Base-by-base conservation (phyloP, 352 stramenopile genomes). In the Phytophthora chlamydospora region DNA sequence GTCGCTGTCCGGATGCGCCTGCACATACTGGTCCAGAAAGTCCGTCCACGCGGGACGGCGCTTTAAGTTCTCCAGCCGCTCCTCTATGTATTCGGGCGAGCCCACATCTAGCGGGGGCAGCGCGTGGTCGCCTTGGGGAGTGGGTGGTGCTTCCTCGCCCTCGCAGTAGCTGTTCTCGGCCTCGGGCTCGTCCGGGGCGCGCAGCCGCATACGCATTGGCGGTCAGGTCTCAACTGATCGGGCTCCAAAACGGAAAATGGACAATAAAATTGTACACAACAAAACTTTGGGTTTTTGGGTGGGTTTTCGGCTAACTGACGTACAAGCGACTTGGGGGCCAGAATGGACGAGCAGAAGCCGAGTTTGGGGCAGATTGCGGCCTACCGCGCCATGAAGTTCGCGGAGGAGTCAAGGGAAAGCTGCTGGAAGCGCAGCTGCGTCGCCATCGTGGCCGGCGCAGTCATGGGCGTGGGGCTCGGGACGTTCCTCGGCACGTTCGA, bases 401-500 rank as follows among this genome's bases (percentile, higher is more conserved):
- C 89, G 49, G 60, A 91, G 32, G 83, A 95, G 59, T 91, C 88
- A 38, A 75, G 80, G 10, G 88, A 96, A 58, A 84, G 80, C 47
- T 96, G 88, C 60, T 83, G 83, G 64, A 95, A 96, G 73, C 88
- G 91, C 50, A 91, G 85, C 51, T 79, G 93, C 13, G 72, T 96
- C 12, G 82, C 88, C 14, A 83, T 79, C 4, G 77, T 91, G 34
- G 78, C 75, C 45, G 88, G 88, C 35, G 83, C 74, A 12, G 61
- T 55, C 53, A 94, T 96, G 85, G 88, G 88, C 53, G 75, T 96
- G 14, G 85, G 88, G 1, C 63, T 96, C 32, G 88, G 88, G 63
- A 89, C 82, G 38, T 96, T 96, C 57, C 78, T 96, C 10, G 88
- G 88, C 65, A 96, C 88, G 36, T 95, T 96, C 39, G 88, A 96